Evolutionary conservation across 208 protist species (phyloP).

Genomic region (Leishmania major): DNA sequence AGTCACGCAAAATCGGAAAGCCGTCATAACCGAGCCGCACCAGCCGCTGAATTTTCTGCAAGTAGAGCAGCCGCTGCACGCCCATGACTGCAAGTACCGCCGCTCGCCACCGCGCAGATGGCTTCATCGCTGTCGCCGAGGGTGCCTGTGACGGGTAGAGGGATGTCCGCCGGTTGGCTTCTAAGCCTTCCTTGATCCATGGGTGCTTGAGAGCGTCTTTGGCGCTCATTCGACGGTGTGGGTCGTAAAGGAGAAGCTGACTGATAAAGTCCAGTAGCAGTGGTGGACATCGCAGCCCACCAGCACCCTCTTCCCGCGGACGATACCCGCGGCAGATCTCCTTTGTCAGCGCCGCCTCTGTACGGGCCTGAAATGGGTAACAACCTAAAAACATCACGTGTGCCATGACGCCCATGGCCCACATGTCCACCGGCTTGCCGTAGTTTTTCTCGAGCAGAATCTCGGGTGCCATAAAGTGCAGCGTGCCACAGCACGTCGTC

Average conservation of each 20-base stretch:
- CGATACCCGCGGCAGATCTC: slow-evolving; percentile 51
- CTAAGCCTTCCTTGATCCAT: slow-evolving; percentile 72
- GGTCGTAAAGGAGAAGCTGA: slow-evolving; percentile 70
- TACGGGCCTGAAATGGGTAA: slow-evolving; percentile 79
- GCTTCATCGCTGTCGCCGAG: background rate
- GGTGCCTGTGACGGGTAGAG: slow-evolving; percentile 7
- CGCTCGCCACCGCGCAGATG: slow-evolving; percentile 41
- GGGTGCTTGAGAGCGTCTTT: slow-evolving; percentile 83
- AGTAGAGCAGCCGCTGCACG: slow-evolving; percentile 66
- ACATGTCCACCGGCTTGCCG: slow-evolving; percentile 92
- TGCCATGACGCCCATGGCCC: slow-evolving; percentile 89
- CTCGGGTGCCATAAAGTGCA: slow-evolving; percentile 91
- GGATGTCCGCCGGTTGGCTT: slow-evolving; percentile 23
- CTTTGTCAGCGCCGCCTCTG: slow-evolving; percentile 34
- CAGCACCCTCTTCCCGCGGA: background rate
- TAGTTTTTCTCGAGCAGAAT: slow-evolving; percentile 86
- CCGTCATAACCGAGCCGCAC: slow-evolving; percentile 48
- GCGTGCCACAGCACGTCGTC: slow-evolving; percentile 86
- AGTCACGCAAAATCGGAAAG: slow-evolving; percentile 55
- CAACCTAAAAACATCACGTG: slow-evolving; percentile 82
- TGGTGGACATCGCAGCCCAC: slow-evolving; percentile 8
- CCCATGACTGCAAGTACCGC: slow-evolving; percentile 64
- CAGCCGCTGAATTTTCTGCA: slow-evolving; percentile 51
- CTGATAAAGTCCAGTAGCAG: slow-evolving; percentile 80
- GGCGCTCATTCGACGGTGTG: slow-evolving; percentile 77